Percentiles rank a stretch among this genome's conserved stretches.
These are phyloP conservation scores for Moesziomyces globuligerus DNA, from an alignment of 1,284 basidiomycete genomes.

Conservation along the genomic window DNA sequence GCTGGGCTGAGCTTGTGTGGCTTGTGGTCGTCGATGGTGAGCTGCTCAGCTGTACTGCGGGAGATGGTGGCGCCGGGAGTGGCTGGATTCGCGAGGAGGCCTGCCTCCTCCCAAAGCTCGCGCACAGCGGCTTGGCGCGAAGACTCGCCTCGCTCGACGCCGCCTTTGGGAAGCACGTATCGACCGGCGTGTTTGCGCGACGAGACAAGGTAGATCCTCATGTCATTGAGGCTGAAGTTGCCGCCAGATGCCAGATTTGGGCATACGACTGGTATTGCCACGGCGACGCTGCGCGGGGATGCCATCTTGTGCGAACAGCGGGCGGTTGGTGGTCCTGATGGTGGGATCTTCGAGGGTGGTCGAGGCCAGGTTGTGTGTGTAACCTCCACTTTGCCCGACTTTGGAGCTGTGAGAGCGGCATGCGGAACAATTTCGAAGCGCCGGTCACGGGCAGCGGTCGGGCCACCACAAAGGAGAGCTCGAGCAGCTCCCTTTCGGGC, in stretches of 20 bases:
- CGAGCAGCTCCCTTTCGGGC: background rate
- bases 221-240: background rate
- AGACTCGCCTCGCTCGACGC: conserved; percentile 56
- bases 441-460: background rate
- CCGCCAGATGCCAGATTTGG: background rate
- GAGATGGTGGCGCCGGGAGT: conserved; percentile 10
- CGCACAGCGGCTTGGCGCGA: conserved; percentile 51
- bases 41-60: background rate
- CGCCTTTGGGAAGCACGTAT: conserved; percentile 63
- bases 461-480: background rate
- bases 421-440: background rate
- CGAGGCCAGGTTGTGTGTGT: background rate
- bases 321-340: conserved; percentile 1
- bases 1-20: conserved; percentile 53
- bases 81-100: conserved; percentile 10
- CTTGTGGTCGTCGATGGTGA: conserved; percentile 50
- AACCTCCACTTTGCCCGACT: background rate
- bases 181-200: conserved; percentile 57
- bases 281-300: conserved; percentile 43
- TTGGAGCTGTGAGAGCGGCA: background rate
- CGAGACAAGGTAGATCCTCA: conserved; percentile 52
- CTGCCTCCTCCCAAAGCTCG: conserved; percentile 63
- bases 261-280: conserved; percentile 42
- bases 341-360: background rate
- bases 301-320: conserved; percentile 1